Percentiles rank a stretch among this genome's conserved stretches.
phyloP scores from a whole-genome alignment of 345 rosid species.

The Streptanthus diversifolius region DNA sequence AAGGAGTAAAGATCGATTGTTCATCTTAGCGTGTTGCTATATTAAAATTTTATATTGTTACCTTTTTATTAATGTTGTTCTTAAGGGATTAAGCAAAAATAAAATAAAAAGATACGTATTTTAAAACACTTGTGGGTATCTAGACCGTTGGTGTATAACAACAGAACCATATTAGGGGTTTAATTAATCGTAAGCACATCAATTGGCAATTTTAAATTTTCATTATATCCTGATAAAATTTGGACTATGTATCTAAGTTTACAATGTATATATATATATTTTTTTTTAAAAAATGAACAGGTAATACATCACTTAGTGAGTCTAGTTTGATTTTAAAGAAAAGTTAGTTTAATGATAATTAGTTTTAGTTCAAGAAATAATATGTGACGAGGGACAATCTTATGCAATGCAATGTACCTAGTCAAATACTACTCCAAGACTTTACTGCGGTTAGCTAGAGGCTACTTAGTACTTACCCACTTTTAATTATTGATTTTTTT shows the following conservation, averaged over 20 bases:
- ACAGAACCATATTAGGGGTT: not conserved
- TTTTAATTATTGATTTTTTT: not conserved
- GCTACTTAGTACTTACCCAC: not conserved
- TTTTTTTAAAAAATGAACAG: not conserved
- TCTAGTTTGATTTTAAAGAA: not conserved
- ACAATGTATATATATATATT: no score
- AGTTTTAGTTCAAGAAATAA: not conserved
- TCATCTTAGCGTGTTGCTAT: not conserved
- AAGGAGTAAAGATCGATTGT: not conserved
- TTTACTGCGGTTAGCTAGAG: not conserved
- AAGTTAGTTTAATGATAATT: not conserved
- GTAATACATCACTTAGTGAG: not conserved
- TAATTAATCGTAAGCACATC: not conserved
- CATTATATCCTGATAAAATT: not conserved
- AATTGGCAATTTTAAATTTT: not conserved
- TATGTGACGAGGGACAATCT: not conserved
- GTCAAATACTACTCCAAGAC: conserved; percentile 6
- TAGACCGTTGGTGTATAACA: not conserved
- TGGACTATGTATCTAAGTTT: no score
- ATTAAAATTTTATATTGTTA: not conserved
- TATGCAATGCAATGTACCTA: conserved; percentile 13
- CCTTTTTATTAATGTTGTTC: not conserved
- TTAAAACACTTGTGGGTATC: not conserved
- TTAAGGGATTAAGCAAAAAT: not conserved
- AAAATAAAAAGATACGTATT: not conserved